Conservation (phyloP, 306 rosid species). For the Luffa aegyptiaca region DNA sequence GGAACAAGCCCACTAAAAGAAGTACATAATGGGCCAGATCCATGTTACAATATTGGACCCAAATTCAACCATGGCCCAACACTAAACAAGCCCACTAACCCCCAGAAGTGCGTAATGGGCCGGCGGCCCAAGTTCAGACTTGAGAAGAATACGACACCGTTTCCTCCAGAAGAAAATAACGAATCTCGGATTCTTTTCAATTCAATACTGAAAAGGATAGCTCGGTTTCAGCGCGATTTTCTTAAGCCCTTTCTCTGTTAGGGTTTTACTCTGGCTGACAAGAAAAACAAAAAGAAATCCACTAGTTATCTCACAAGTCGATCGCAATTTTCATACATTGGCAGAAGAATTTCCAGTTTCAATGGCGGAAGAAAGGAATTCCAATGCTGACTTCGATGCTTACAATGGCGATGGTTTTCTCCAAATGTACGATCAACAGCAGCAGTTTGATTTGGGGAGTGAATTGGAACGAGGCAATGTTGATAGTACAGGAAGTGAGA, state of each 20-base stretch:
- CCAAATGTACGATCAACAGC: slow-evolving; percentile 1
- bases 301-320: not conserved
- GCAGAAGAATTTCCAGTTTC: not conserved
- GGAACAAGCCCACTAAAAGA: not conserved
- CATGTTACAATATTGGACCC: not conserved
- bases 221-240: not conserved
- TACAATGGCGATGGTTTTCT: slow-evolving; percentile 15
- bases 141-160: not conserved
- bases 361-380: slow-evolving; percentile 15
- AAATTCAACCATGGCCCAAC: not conserved
- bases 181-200: not conserved
- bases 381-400: slow-evolving; percentile 8
- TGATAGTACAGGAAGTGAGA: slow-evolving; percentile 12
- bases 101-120: not conserved
- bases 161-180: not conserved
- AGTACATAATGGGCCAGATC: not conserved
- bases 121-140: not conserved
- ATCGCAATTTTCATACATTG: not conserved
- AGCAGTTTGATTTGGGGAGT: slow-evolving; percentile 11
- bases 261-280: not conserved
- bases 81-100: not conserved
- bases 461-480: slow-evolving; percentile 5
- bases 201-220: not conserved
- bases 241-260: not conserved
- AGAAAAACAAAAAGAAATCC: too few relatives aligned